Conservation (phyloP, 352 stramenopile species). For the Pythium rhizo-oryzae region DNA sequence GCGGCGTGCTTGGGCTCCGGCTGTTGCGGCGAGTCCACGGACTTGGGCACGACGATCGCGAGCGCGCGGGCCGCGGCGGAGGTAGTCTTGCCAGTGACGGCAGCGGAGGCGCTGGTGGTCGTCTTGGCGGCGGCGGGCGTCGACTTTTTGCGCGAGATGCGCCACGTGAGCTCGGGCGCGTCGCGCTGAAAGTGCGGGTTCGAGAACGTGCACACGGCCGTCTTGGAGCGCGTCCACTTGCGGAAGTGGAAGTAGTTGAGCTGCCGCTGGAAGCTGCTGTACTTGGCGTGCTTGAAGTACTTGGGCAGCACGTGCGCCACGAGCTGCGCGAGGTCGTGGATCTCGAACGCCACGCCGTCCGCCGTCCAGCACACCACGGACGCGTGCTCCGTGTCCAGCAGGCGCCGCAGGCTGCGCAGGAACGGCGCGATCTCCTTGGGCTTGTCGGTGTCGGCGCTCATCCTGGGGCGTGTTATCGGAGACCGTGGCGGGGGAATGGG, state of each 20-base stretch:
- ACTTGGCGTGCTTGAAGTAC: slow-evolving; percentile 95
- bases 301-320: slow-evolving; percentile 81
- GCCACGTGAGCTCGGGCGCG: slow-evolving; percentile 53
- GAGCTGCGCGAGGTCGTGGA: slow-evolving; percentile 76
- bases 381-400: slow-evolving; percentile 55
- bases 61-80: neutral
- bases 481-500: no score
- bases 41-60: slow-evolving; percentile 9
- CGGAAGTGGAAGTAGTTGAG: slow-evolving; percentile 93
- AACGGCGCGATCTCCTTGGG: slow-evolving; percentile 69
- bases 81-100: neutral
- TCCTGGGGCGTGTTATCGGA: neutral
- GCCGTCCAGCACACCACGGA: slow-evolving; percentile 53
- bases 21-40: no score
- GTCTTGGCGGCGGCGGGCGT: slow-evolving; percentile 16
- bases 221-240: slow-evolving; percentile 81
- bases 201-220: slow-evolving; percentile 74
- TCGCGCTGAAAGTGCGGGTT: slow-evolving; percentile 73
- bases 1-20: neutral
- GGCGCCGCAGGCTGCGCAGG: slow-evolving; percentile 62
- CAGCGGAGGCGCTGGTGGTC: no score
- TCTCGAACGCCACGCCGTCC: slow-evolving; percentile 78
- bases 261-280: slow-evolving; percentile 91
- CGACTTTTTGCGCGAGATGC: slow-evolving; percentile 74
- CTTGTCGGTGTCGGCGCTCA: no score